A percentile compares a stretch with the other conserved stretches of the same genome.
These are phyloP conservation scores for Mycena vitilis DNA, from an alignment of 768 basidiomycete genomes.

Conservation along the genomic window DNA sequence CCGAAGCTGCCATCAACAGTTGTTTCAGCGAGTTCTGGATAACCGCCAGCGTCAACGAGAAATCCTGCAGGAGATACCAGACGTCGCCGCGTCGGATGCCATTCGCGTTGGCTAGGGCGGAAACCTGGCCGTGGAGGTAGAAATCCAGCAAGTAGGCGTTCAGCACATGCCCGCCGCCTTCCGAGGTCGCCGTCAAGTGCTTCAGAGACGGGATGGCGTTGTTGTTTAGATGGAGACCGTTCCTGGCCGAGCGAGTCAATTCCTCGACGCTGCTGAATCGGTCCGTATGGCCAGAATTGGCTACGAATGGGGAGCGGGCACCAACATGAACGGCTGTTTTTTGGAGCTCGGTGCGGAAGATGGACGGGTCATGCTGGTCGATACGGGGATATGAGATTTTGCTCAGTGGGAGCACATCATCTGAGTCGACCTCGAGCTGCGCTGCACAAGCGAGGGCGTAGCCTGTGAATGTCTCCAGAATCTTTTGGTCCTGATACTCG, in stretches of 20 bases:
- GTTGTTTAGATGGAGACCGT: constrained; percentile 66
- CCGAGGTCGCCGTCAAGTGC: constrained; percentile 40
- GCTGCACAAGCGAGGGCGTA: constrained; percentile 65
- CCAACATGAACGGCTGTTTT: constrained; percentile 50
- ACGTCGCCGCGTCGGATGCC: constrained; percentile 70
- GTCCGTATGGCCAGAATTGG: constrained; percentile 76
- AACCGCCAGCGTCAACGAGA: constrained; percentile 60
- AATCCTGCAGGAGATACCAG: constrained; percentile 75
- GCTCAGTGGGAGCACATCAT: constrained; percentile 64
- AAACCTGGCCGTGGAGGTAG: constrained; percentile 70
- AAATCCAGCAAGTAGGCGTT: constrained; percentile 80
- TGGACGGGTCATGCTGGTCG: constrained; percentile 23
- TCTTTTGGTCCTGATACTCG: constrained; percentile 58
- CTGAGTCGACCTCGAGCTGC: constrained; percentile 54
- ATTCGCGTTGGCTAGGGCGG: constrained; percentile 61
- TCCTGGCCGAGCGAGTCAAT: constrained; percentile 61
- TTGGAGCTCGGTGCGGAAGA: constrained; percentile 52
- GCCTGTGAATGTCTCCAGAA: constrained; percentile 63
- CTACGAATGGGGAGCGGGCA: constrained; percentile 72
- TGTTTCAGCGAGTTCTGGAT: constrained; percentile 64
- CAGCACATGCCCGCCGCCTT: constrained; percentile 45
- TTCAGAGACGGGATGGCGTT: constrained; percentile 70
- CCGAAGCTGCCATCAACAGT: constrained; percentile 46
- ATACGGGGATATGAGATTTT: constrained; percentile 38
- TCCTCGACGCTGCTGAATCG: constrained; percentile 62